Conservation (phyloP, 306 rosid genomes). For the Castanea crenata region DNA sequence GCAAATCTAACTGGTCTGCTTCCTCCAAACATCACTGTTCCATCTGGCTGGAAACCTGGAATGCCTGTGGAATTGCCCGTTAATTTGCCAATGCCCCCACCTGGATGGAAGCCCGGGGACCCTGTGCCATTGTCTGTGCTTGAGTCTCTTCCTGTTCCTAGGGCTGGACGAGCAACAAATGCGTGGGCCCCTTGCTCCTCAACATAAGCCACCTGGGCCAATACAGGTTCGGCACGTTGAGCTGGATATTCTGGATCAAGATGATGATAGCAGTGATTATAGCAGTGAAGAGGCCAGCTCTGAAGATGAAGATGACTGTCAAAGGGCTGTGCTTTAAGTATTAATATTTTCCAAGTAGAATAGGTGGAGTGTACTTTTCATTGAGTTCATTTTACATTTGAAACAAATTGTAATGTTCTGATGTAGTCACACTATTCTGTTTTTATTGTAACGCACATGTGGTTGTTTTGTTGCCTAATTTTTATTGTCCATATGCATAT, state of each 20-base stretch:
- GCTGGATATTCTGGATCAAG: conserved; percentile 81
- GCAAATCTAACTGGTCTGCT: conserved; percentile 61
- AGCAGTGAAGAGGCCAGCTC: conserved; percentile 83
- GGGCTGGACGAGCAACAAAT: conserved; percentile 59
- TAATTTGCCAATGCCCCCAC: conserved; percentile 79
- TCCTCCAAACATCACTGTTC: conserved; percentile 71
- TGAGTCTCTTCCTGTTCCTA: conserved; percentile 57
- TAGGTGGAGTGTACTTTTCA: conserved; percentile 13
- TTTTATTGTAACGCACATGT: not conserved
- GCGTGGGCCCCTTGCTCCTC: conserved; percentile 48
- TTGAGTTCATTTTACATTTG: not conserved
- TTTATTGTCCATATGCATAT: not conserved
- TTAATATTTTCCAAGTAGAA: conserved; percentile 2
- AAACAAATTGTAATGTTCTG: not conserved
- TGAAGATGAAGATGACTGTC: conserved; percentile 65
- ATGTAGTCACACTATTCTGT: not conserved
- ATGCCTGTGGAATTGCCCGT: conserved; percentile 84
- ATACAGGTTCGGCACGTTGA: conserved; percentile 89
- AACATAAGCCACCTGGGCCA: conserved; percentile 57
- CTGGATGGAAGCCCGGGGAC: conserved; percentile 97
- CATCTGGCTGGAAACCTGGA: conserved; percentile 96
- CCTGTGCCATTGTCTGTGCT: conserved; percentile 80
- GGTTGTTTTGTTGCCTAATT: not conserved
- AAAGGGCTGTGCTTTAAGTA: not conserved
- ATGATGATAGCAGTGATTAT: conserved; percentile 84